Evolutionary conservation across 768 basidiomycete species (phyloP).

Genomic region (Chalciporus pseudorubinellus): DNA sequence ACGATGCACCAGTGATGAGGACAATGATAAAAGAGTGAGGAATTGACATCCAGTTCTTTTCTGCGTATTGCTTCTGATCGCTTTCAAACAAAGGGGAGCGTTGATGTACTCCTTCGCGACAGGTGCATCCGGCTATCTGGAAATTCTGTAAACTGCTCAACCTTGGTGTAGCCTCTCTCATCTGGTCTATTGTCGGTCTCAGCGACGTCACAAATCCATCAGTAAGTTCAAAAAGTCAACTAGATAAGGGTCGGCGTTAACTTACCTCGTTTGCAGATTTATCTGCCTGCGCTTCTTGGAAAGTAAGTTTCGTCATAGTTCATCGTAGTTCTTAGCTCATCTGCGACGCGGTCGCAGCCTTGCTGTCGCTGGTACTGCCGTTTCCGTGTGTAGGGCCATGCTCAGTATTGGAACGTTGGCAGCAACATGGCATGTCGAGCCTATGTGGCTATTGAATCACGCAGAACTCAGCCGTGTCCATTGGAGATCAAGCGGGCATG

Average conservation of each 20-base stretch:
- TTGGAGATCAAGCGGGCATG: slow-evolving; percentile 32
- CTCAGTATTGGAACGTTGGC: slow-evolving; percentile 39
- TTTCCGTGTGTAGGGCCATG: slow-evolving; percentile 34
- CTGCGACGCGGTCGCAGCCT: neutral
- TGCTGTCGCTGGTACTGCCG: slow-evolving; percentile 2
- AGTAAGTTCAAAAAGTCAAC: neutral
- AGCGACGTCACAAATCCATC: neutral
- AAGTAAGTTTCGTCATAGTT: neutral
- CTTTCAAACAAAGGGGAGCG: neutral
- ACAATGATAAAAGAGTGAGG: slow-evolving; percentile 41
- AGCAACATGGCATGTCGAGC: slow-evolving; percentile 35
- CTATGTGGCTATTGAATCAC: slow-evolving; percentile 40
- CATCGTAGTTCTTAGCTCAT: neutral
- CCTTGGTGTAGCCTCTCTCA: neutral
- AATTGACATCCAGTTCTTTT: neutral
- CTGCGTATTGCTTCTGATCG: neutral
- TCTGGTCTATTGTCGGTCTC: slow-evolving; percentile 1
- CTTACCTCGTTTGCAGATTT: neutral
- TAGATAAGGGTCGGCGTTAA: neutral
- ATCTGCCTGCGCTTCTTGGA: slow-evolving; percentile 1
- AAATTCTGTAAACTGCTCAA: neutral
- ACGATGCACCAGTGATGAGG: slow-evolving; percentile 32
- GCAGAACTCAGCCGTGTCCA: slow-evolving; percentile 40
- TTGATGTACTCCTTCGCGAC: slow-evolving; percentile 4
- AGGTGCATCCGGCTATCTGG: neutral